Base-by-base conservation (phyloP, 129 eudicot genomes). In the Flaveria sonorensis region DNA sequence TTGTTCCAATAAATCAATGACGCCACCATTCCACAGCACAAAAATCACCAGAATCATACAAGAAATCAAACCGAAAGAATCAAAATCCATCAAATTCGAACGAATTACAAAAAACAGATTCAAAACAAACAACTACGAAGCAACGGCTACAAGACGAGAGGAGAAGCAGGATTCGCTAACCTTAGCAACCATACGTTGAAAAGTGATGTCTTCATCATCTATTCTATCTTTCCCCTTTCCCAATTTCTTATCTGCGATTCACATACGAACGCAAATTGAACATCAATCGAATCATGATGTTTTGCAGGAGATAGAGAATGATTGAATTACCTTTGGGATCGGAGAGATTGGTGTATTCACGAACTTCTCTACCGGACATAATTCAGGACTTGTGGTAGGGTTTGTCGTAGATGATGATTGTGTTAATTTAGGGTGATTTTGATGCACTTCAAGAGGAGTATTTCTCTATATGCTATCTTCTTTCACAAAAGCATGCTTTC, bases 121-220 rank as follows among this genome's bases (percentile, higher is more conserved):
- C 40, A 36, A 36, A 36, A 0, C 40, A 36, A 36, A 5, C 40
- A 36, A 36, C 40, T 5, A 36, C 1, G 40, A 36, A 4, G 40
- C 40, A 36, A 36, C 40, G 40, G 40, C 1, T 36, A 36, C 40
- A 36, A 36, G 40, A 48, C 8, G 59, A 53, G 71, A 36, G 30
- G 43, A 74, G 85, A 81, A 81, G 73, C 86, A 66, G 86, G 84
- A 82, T 79, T 79, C 85, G 82, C 93, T 91, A 91, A 94, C 99
- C 99, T 94, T 94, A 50, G 99, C 92, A 75, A 94, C 97, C 99
- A 94, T 94, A 32, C 97, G 90, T 73, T 91, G 99, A 81, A 94
- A 94, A 46, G 97, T 88, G 28, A 88, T 81, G 62, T 91, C 97
- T 82, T 94, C 99, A 40, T 94, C 99, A 52, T 94, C 99, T 1